Conservation (phyloP, 140 eudicot species). For the Ambrosia hybrid region DNA sequence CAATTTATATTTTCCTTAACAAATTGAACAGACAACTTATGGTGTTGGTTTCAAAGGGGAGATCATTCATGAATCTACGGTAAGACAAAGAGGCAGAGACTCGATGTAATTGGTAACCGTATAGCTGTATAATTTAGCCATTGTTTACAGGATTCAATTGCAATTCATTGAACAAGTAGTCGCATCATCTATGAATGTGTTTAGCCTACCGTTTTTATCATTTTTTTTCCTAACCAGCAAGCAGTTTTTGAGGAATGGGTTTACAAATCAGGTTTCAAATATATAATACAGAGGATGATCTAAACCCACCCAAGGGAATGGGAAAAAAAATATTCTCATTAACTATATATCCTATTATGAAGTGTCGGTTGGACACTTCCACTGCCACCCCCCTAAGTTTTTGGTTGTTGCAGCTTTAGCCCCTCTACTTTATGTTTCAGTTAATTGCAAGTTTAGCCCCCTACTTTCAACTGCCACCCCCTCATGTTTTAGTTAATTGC, state of each 20-base stretch:
- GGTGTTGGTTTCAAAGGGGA: conserved; percentile 48
- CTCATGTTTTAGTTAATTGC: too few species aligned
- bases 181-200: conserved; percentile 16
- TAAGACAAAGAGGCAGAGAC: conserved; percentile 49
- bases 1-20: conserved; percentile 8
- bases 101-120: conserved; percentile 32
- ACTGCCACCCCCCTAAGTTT: too few species aligned
- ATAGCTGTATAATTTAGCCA: conserved; percentile 1
- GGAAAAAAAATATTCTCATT: too few species aligned
- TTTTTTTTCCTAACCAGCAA: too few species aligned
- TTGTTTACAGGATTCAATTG: neutral
- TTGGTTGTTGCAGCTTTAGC: too few species aligned
- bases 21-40: conserved; percentile 49
- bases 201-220: conserved; percentile 1
- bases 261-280: neutral
- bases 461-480: too few species aligned
- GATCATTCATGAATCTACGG: conserved; percentile 28
- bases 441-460: too few species aligned
- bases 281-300: conserved; percentile 9
- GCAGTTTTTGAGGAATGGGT: neutral
- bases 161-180: conserved; percentile 14
- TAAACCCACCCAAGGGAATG: too few species aligned
- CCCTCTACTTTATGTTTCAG: too few species aligned
- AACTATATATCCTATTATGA: too few species aligned
- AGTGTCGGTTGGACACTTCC: too few species aligned